Evolutionary conservation across 108 stramenopile genomes (phyloP), one percentile per base, ranked within the genome.

Genomic region (Craspedostauros australis): DNA sequence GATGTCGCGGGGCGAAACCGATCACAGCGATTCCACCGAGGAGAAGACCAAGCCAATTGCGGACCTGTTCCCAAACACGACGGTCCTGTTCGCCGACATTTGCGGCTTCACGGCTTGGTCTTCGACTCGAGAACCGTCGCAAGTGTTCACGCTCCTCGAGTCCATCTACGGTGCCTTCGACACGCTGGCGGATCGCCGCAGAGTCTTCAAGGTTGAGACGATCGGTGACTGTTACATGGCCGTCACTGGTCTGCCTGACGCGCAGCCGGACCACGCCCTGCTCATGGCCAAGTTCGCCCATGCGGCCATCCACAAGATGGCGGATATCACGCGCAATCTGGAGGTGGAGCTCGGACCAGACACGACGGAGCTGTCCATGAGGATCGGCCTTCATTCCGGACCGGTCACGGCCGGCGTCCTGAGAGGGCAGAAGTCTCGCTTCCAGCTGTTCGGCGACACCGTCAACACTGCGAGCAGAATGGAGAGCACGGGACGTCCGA

Each of bases 381-480:
- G 77, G 28, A 39, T 70, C 34, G 77, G 77, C 1, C 33, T 77
- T 9, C 68, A 77, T 50, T 49, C 45, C 14, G 76, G 76, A 0
- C 62, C 76, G 12, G 62, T 71, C 5, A 74, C 65, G 14, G 73
- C 77, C 6, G 77, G 77, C 27, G 61, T 78, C 1, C 55, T 78
- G 2, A 50, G 73, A 4, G 77, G 77, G 1, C 40, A 67, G 16
- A 74, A 67, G 20, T 32, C 71, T 15, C 39, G 77, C 20, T 75
- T 79, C 34, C 64, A 79, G 11, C 29, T 79, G n/a, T 79, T 79
- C 49, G 78, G 78, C 0, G 78, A 79, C 20, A 69, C 78, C 1
- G 64, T 77, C 46, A 77, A 77, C 32, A 65, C 62, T 6, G 58
- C 66, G 8, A 42, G 52, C 9, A 33, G 76, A 3, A 37, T 54